Conservation (phyloP, 75 land plant species). For the Picea sitchensis region DNA sequence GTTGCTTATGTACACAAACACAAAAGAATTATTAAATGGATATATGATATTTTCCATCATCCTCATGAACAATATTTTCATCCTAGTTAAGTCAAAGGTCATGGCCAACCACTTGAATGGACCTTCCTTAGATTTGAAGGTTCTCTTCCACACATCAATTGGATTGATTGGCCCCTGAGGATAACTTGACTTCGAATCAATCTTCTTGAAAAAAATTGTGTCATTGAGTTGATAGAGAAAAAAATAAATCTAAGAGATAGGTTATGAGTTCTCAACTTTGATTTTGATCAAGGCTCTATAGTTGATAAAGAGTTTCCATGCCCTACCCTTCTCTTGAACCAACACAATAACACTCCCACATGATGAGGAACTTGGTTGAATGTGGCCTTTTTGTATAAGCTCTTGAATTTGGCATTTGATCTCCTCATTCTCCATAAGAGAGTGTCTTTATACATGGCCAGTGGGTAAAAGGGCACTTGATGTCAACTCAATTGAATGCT, state of each 20-base stretch:
- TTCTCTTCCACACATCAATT: too few relatives aligned
- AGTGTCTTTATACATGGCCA: too few relatives aligned
- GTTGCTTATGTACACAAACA: neutral
- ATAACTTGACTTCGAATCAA: neutral
- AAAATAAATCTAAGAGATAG: neutral
- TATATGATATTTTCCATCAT: neutral
- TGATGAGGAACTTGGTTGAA: neutral
- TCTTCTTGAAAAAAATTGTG: neutral
- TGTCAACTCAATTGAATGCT: too few relatives aligned
- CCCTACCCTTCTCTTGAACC: neutral
- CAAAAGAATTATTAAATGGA: neutral
- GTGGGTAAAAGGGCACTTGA: too few relatives aligned
- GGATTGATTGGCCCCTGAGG: neutral
- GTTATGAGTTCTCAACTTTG: neutral
- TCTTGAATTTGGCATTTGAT: neutral
- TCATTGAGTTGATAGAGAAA: too few relatives aligned
- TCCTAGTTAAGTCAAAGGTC: neutral
- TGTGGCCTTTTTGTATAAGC: neutral
- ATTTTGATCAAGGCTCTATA: neutral
- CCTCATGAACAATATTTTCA: neutral
- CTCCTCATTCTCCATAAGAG: neutral
- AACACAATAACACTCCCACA: neutral
- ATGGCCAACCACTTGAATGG: neutral
- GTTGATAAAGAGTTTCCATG: neutral
- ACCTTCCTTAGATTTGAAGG: neutral